Evolutionary conservation across 768 basidiomycete species (phyloP).

Genomic region (Boletales sp.): DNA sequence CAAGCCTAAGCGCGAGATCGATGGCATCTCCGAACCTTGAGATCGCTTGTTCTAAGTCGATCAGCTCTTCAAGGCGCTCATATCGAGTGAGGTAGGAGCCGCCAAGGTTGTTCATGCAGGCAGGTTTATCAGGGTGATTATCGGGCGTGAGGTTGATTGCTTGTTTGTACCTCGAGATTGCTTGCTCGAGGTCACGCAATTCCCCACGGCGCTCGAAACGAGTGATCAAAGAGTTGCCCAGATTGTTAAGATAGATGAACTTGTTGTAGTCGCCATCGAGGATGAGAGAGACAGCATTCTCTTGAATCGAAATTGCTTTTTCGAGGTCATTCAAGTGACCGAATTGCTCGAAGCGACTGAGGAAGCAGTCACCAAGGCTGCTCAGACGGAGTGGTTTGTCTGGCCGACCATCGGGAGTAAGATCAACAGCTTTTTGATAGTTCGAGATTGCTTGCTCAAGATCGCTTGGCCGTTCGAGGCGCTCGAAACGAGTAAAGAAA

Average conservation of each 20-base stretch:
- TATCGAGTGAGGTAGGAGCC: not conserved
- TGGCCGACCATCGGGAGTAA: not conserved
- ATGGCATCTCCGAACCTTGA: not conserved
- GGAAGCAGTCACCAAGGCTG: not conserved
- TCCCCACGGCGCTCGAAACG: constrained; percentile 2
- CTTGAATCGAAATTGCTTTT: not conserved
- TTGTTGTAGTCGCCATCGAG: not conserved
- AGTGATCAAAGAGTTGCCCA: not conserved
- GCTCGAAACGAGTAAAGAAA: not conserved
- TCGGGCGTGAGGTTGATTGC: not conserved
- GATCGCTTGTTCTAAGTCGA: not conserved
- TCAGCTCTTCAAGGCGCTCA: not conserved
- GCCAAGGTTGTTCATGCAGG: not conserved
- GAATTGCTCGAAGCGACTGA: not conserved
- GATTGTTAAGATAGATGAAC: not conserved
- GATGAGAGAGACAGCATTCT: not conserved
- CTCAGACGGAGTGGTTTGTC: not conserved
- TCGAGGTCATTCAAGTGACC: constrained; percentile 3
- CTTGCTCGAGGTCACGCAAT: not conserved
- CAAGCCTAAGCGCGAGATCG: not conserved
- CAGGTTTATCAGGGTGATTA: not conserved
- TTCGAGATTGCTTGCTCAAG: not conserved
- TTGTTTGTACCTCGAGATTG: not conserved
- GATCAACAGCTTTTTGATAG: not conserved
- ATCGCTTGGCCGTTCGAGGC: not conserved